Evolutionary conservation across 192 early-diverging fungal species (phyloP).

Genomic region (Backusella westeae): DNA sequence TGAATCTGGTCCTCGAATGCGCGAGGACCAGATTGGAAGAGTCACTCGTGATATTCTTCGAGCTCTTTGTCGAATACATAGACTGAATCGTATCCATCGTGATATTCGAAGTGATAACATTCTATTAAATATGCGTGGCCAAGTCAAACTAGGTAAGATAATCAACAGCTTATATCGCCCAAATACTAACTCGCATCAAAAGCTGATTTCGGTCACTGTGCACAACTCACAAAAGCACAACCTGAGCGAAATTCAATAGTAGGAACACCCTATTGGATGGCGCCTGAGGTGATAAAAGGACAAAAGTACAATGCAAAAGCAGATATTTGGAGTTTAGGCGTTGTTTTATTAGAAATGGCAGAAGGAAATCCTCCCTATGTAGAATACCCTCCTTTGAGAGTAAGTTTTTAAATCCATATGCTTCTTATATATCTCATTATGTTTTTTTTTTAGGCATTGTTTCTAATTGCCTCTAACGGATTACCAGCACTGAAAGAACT

Average conservation of each 20-base stretch:
- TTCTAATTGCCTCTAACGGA: constrained; percentile 87
- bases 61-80: constrained; percentile 78
- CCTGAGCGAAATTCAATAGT: constrained; percentile 85
- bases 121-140: constrained; percentile 75
- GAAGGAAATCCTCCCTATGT: constrained; percentile 96
- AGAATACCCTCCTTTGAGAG: constrained; percentile 73
- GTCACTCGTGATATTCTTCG: constrained; percentile 81
- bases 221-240: constrained; percentile 79
- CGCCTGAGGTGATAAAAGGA: constrained; percentile 92
- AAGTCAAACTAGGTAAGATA: constrained; percentile 77
- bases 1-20: constrained; percentile 48
- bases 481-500: constrained; percentile 81
- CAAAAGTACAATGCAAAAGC: constrained; percentile 89
- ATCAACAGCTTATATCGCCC: not conserved
- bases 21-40: constrained; percentile 90
- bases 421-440: not conserved
- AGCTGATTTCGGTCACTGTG: constrained; percentile 97
- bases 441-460: constrained; percentile 61
- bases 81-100: constrained; percentile 82
- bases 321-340: constrained; percentile 94
- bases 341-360: constrained; percentile 94
- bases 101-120: constrained; percentile 95
- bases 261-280: constrained; percentile 98
- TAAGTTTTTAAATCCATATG: constrained; percentile 17
- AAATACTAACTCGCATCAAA: not conserved